Conservation (phyloP, 345 rosid genomes). For the Conringia planisiliqua region DNA sequence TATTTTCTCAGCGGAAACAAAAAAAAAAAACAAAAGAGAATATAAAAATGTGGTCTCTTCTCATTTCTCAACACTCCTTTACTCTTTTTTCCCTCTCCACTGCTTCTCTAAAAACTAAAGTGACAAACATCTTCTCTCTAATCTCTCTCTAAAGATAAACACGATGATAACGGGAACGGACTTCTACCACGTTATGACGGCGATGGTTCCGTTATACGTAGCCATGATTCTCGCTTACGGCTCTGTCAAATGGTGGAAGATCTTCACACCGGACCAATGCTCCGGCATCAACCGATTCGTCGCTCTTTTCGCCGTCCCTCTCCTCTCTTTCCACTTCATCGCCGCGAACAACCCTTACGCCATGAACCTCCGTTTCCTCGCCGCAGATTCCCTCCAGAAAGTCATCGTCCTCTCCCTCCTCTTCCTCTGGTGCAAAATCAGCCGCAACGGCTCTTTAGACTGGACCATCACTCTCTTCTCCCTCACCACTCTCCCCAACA, state of each 20-base stretch:
- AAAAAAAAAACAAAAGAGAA: conserved; percentile 3
- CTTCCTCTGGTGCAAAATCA: conserved; percentile 44
- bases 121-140: neutral
- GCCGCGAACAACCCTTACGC: conserved; percentile 44
- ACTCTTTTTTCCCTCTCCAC: conserved; percentile 9
- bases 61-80: conserved; percentile 13
- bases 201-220: conserved; percentile 97
- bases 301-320: conserved; percentile 96
- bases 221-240: conserved; percentile 97
- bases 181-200: conserved; percentile 98
- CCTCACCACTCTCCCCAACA: conserved; percentile 48
- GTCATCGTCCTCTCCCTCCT: conserved; percentile 42
- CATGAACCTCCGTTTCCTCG: conserved; percentile 53
- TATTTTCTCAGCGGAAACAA: neutral
- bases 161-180: conserved; percentile 70
- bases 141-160: neutral
- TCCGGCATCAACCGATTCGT: conserved; percentile 98
- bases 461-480: conserved; percentile 57
- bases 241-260: conserved; percentile 99
- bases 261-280: conserved; percentile 94
- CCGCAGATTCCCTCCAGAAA: conserved; percentile 54
- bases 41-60: conserved; percentile 24
- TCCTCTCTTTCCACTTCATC: conserved; percentile 87
- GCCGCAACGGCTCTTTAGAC: conserved; percentile 37
- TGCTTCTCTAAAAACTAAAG: neutral